phyloP scores from a whole-genome alignment of 345 rosid genomes.

The Lagerstroemia speciosa region DNA sequence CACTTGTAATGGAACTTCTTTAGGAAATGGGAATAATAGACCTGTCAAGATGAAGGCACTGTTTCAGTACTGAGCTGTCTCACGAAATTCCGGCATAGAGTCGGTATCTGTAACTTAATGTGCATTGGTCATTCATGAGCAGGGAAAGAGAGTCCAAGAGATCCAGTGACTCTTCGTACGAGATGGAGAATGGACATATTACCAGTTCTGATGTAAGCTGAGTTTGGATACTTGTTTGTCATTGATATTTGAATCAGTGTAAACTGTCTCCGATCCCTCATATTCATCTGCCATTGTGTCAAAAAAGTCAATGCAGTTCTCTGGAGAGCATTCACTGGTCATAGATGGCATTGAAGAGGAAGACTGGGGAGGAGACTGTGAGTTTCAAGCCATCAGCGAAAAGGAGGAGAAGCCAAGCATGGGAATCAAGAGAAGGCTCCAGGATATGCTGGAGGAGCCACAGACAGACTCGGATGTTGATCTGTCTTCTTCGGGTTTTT shows the following conservation, averaged over 20 bases:
- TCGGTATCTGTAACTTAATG: not conserved
- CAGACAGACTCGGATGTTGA: slow-evolving; percentile 31
- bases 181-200: slow-evolving; percentile 16
- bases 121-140: not conserved
- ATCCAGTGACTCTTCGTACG: slow-evolving; percentile 15
- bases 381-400: slow-evolving; percentile 10
- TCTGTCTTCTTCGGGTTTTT: slow-evolving; percentile 16
- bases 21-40: not conserved
- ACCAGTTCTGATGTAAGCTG: slow-evolving; percentile 22
- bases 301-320: slow-evolving; percentile 26
- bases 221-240: not conserved
- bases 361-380: slow-evolving; percentile 1
- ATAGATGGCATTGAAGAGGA: slow-evolving; percentile 14
- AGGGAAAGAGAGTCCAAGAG: slow-evolving; percentile 22
- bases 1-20: not conserved
- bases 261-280: not conserved
- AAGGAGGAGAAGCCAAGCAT: slow-evolving; percentile 20
- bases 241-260: not conserved
- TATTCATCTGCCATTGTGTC: not conserved
- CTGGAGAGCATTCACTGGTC: slow-evolving; percentile 38
- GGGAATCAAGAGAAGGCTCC: slow-evolving; percentile 32
- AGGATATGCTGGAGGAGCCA: slow-evolving; percentile 52
- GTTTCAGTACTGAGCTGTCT: not conserved
- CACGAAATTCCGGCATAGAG: not conserved
- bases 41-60: not conserved